phyloP scores from a whole-genome alignment of 345 rosid species.

The Adansonia digitata region DNA sequence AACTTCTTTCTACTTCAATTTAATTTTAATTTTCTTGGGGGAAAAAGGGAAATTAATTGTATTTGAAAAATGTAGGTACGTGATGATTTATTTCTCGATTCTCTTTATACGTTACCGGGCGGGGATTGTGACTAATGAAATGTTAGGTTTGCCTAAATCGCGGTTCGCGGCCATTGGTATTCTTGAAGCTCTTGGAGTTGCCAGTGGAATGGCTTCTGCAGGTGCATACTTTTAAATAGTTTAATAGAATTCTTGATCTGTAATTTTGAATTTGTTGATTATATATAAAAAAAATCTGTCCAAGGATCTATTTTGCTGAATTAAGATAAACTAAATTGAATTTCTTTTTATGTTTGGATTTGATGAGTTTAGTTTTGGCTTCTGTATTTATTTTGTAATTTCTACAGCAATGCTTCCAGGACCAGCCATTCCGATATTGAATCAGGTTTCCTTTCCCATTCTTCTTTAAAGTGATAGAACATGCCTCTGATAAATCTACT shows the following conservation, averaged over 20 bases:
- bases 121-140: constrained; percentile 68
- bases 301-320: neutral
- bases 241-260: neutral
- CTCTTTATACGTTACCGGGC: constrained; percentile 47
- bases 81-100: constrained; percentile 61
- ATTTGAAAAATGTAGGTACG: constrained; percentile 42
- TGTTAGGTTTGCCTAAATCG: constrained; percentile 66
- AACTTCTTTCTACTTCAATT: neutral
- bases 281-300: neutral
- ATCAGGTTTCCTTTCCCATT: constrained; percentile 49
- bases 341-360: neutral
- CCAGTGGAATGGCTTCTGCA: constrained; percentile 84
- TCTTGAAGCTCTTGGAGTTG: constrained; percentile 75
- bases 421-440: constrained; percentile 76
- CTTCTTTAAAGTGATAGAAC: neutral
- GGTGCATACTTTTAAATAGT: constrained; percentile 31
- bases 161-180: constrained; percentile 64
- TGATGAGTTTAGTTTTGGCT: neutral
- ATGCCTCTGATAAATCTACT: neutral
- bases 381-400: constrained; percentile 6
- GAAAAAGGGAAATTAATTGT: neutral
- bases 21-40: neutral
- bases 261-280: neutral
- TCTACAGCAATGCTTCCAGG: constrained; percentile 83
- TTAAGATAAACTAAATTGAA: neutral